These are phyloP conservation scores for Candida dajiaensis DNA, from an alignment of 805 yeast species.

Conservation along the genomic window DNA sequence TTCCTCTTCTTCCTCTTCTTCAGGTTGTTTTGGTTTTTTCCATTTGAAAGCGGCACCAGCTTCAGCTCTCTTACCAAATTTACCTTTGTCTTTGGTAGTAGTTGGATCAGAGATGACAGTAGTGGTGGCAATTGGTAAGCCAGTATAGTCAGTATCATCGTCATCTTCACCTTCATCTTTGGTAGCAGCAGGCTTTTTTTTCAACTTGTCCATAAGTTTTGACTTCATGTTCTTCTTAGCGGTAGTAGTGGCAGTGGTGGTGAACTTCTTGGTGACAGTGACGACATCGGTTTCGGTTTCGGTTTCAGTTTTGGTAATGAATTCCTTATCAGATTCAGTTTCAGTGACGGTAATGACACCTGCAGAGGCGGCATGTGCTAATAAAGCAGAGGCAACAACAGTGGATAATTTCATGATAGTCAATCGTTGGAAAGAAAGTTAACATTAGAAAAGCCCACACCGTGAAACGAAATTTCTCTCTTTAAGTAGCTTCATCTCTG, in stretches of 20 bases:
- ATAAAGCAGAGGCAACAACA: neutral
- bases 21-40: neutral
- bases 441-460: neutral
- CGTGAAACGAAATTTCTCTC: no score
- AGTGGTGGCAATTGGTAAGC: neutral
- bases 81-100: neutral
- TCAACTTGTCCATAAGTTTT: neutral
- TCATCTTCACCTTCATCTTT: neutral
- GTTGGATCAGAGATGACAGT: neutral
- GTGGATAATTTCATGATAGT: neutral
- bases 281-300: neutral
- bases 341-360: slow-evolving; percentile 1
- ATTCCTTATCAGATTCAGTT: neutral
- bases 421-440: neutral
- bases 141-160: neutral
- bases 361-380: neutral
- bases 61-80: neutral
- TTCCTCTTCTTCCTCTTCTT: neutral
- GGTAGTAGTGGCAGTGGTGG: slow-evolving; percentile 1
- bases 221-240: neutral
- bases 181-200: neutral
- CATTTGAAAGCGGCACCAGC: neutral
- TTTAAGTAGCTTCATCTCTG: neutral
- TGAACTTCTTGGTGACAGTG: slow-evolving; percentile 3
- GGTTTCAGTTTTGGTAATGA: neutral